Percentiles rank a stretch among this genome's conserved stretches.
Evolutionary conservation across 257 asterid species (phyloP).

Genomic region (Solanum microdontum): DNA sequence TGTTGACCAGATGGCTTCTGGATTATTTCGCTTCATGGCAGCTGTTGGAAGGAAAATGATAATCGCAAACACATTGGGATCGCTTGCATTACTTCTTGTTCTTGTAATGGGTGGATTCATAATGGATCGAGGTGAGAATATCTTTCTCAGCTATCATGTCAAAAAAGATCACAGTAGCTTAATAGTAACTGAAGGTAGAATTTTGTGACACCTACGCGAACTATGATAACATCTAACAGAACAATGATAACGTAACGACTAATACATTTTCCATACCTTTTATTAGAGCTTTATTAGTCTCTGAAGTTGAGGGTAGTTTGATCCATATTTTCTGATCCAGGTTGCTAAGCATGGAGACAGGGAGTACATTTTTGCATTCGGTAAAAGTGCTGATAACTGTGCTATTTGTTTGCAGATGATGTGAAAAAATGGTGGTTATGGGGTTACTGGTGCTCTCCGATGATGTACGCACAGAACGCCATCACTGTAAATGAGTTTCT

Average conservation of each 20-base stretch:
- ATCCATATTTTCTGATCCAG: neutral
- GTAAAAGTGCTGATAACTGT: neutral
- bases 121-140: slow-evolving; percentile 46
- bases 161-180: neutral
- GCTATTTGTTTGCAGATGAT: slow-evolving; percentile 19
- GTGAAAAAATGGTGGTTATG: slow-evolving; percentile 64
- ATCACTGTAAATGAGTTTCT: slow-evolving; percentile 68
- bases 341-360: neutral
- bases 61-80: slow-evolving; percentile 6
- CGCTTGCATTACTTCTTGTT: slow-evolving; percentile 2
- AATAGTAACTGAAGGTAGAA: neutral
- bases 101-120: slow-evolving; percentile 23
- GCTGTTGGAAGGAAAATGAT: slow-evolving; percentile 8
- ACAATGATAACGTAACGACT: neutral
- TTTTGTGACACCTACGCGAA: neutral
- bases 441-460: slow-evolving; percentile 73
- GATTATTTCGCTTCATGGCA: slow-evolving; percentile 4
- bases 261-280: neutral
- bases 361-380: neutral
- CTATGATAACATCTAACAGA: neutral
- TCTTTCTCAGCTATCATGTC: neutral
- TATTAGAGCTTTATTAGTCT: neutral
- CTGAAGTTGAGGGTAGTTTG: neutral
- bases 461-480: slow-evolving; percentile 81
- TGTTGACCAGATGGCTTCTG: slow-evolving; percentile 5